phyloP scores from a whole-genome alignment of 192 early-diverging fungal species.

The Umbelopsis ramanniana region DNA sequence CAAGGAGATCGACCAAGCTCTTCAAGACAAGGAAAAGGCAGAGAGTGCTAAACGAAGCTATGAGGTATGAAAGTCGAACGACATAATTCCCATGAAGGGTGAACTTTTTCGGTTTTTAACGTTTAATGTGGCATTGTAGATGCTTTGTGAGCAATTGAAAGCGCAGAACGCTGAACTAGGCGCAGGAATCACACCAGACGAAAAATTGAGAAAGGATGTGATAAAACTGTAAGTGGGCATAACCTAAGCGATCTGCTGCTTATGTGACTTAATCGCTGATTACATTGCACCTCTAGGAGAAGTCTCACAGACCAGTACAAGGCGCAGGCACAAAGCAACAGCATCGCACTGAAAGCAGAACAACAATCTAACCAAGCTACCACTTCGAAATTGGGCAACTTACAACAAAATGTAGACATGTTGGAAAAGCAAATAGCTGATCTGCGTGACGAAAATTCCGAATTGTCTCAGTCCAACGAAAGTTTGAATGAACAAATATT shows the following conservation, averaged over 20 bases:
- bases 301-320: conserved; percentile 2
- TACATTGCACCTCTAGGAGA: background rate
- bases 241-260: background rate
- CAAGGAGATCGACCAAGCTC: background rate
- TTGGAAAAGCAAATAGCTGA: background rate
- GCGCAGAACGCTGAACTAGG: background rate
- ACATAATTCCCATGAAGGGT: background rate
- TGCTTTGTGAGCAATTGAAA: conserved; percentile 21
- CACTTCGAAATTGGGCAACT: background rate
- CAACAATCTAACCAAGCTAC: background rate
- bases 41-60: conserved; percentile 9
- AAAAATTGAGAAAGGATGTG: conserved; percentile 18
- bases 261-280: background rate
- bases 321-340: background rate
- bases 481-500: conserved; percentile 2
- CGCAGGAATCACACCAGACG: background rate
- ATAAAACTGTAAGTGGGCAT: background rate
- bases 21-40: background rate
- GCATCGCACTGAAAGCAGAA: conserved; percentile 6
- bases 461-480: background rate
- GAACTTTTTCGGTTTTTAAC: no score
- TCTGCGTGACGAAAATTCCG: background rate
- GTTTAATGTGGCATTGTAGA: background rate
- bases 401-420: background rate
- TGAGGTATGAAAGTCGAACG: background rate